Conservation (phyloP, 345 rosid species). For the Melaleuca quinquenervia region DNA sequence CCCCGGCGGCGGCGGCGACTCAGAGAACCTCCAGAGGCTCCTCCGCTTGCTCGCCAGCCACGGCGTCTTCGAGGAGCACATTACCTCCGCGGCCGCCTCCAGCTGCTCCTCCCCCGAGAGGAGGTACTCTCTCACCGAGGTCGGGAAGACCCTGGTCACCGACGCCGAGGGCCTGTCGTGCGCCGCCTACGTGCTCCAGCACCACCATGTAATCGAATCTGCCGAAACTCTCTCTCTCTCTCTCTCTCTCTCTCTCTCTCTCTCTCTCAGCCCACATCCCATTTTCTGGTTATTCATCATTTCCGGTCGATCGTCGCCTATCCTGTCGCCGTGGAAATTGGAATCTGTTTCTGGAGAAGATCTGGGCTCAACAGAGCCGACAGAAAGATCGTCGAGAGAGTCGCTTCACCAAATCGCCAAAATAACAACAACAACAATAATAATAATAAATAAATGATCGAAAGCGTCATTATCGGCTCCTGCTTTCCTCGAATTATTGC, state of each 20-base stretch:
- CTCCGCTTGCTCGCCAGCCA: conserved; percentile 83
- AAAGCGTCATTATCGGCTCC: not conserved
- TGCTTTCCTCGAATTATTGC: too few relatives aligned
- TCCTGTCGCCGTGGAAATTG: not conserved
- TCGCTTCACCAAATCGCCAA: not conserved
- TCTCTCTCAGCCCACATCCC: not conserved
- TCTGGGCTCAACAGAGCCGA: not conserved
- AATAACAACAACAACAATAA: too few relatives aligned
- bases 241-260: not conserved
- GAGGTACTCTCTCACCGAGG: conserved; percentile 57
- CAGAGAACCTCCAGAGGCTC: conserved; percentile 73
- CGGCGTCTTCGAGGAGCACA: conserved; percentile 62
- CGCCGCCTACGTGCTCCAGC: conserved; percentile 80
- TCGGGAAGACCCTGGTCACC: conserved; percentile 73
- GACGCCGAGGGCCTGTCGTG: conserved; percentile 63
- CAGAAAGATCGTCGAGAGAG: not conserved
- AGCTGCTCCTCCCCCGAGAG: conserved; percentile 13
- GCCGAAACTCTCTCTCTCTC: not conserved
- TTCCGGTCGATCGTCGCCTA: not conserved
- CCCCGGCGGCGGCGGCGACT: conserved; percentile 25
- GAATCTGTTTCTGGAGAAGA: not conserved
- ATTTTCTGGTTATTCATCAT: too few relatives aligned
- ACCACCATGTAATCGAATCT: conserved; percentile 44
- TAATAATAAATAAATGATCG: not conserved
- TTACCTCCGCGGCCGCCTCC: not conserved